phyloP scores from a whole-genome alignment of 805 yeast genomes.

The Starmerella scarabaei region DNA sequence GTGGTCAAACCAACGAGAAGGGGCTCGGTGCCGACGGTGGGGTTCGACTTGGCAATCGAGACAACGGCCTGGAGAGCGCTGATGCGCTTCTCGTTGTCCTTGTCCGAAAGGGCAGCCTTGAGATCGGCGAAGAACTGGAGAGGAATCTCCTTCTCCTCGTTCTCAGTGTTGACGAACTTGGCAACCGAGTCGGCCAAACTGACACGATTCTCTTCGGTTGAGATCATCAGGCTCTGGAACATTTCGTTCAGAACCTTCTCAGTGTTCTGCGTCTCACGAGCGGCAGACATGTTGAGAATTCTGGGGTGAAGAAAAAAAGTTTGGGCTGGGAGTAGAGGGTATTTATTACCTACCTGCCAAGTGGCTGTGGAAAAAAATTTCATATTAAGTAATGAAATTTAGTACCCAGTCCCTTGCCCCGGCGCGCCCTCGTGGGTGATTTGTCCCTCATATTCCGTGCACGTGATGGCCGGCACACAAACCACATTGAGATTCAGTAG shows the following conservation, averaged over 20 bases:
- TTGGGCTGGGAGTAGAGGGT: constrained; percentile 1
- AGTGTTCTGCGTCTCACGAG: constrained; percentile 27
- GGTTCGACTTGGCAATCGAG: constrained; percentile 69
- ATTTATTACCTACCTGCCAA: constrained; percentile 5
- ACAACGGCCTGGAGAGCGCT: constrained; percentile 74
- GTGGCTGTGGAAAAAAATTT: background rate
- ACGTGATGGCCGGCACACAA: no score
- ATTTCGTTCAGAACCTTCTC: constrained; percentile 78
- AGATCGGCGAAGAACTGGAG: constrained; percentile 70
- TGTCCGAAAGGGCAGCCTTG: constrained; percentile 61
- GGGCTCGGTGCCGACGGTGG: constrained; percentile 77
- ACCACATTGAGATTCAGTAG: no score
- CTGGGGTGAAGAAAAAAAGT: constrained; percentile 1
- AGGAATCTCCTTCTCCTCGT: constrained; percentile 98
- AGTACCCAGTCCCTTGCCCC: background rate
- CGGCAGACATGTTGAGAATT: constrained; percentile 16
- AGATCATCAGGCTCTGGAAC: constrained; percentile 82
- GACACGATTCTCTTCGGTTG: constrained; percentile 64
- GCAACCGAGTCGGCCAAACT: constrained; percentile 83
- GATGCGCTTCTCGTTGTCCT: constrained; percentile 47
- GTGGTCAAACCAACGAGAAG: constrained; percentile 63
- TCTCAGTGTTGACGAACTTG: constrained; percentile 87
- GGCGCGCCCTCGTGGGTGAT: no score
- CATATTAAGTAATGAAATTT: background rate
- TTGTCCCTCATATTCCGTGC: no score